phyloP scores from a whole-genome alignment of 164 flowering plant species.

The Nymphaea thermarum region DNA sequence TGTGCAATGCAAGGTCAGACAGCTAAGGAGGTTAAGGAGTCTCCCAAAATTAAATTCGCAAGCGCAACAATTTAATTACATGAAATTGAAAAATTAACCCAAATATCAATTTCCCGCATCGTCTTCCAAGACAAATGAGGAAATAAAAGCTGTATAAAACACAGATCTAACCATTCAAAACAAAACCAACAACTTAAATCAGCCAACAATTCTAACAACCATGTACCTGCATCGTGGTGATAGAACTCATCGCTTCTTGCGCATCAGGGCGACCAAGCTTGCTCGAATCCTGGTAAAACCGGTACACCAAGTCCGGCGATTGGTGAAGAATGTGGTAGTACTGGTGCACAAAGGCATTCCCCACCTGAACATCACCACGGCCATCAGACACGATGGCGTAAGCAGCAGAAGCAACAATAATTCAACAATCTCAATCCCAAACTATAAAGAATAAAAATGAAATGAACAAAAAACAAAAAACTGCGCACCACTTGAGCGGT shows the following conservation, averaged over 20 bases:
- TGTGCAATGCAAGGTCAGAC: no score
- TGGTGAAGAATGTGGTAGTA: slow-evolving; percentile 64
- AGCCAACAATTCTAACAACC: not conserved
- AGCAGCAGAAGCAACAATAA: not conserved
- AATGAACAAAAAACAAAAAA: not conserved
- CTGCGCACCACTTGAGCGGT: slow-evolving; percentile 35
- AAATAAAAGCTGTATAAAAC: not conserved
- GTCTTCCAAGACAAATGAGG: not conserved
- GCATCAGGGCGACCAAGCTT: slow-evolving; percentile 55
- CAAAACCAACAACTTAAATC: not conserved
- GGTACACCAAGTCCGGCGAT: slow-evolving; percentile 48
- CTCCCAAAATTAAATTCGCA: no score
- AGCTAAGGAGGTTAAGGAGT: no score
- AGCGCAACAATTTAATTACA: no score
- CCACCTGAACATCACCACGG: slow-evolving; percentile 36
- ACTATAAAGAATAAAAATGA: no score
- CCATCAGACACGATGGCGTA: not conserved
- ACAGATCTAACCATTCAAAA: not conserved
- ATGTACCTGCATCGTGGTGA: slow-evolving; percentile 51
- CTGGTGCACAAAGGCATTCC: slow-evolving; percentile 63
- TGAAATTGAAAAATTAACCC: no score
- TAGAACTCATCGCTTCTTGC: slow-evolving; percentile 40
- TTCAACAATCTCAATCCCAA: not conserved
- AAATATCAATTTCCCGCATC: not conserved
- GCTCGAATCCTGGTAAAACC: slow-evolving; percentile 63